Percentiles rank a stretch among this genome's conserved stretches.
These are phyloP conservation scores for Phlebiopsis flavidoalba DNA, from an alignment of 768 basidiomycete genomes.

Conservation along the genomic window DNA sequence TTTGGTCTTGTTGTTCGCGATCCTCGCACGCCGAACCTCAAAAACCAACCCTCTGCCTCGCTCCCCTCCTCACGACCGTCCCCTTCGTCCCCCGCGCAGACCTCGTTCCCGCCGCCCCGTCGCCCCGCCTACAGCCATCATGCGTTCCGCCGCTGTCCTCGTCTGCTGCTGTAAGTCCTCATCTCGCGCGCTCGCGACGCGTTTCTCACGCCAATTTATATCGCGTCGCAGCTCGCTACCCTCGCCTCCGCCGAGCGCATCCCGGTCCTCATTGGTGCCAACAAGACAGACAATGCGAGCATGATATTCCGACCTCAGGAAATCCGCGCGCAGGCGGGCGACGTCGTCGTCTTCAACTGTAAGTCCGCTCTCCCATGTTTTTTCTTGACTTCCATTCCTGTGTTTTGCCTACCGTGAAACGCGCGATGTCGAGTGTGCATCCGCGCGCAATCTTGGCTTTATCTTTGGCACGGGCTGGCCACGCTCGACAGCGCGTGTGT, in stretches of 20 bases:
- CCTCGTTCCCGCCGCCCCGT: not conserved
- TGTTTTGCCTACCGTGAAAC: too few species aligned
- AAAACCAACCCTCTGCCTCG: slow-evolving; percentile 8
- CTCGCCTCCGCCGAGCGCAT: slow-evolving; percentile 32
- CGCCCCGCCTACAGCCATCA: slow-evolving; percentile 9
- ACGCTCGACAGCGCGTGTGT: too few species aligned
- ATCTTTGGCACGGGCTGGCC: too few species aligned
- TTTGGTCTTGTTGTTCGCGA: not conserved
- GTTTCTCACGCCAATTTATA: not conserved
- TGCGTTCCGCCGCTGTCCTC: slow-evolving; percentile 16
- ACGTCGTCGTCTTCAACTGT: slow-evolving; percentile 57
- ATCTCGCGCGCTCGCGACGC: not conserved
- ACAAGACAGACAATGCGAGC: slow-evolving; percentile 37
- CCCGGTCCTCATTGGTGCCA: slow-evolving; percentile 40
- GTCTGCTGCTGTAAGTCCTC: slow-evolving; percentile 17
- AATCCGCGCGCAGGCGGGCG: slow-evolving; percentile 41
- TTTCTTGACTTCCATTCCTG: too few species aligned
- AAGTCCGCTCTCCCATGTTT: slow-evolving; percentile 13
- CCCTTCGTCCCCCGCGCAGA: slow-evolving; percentile 12
- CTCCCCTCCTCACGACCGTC: slow-evolving; percentile 15
- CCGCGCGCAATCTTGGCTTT: too few species aligned
- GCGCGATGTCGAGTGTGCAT: too few species aligned
- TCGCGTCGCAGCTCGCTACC: slow-evolving; percentile 7
- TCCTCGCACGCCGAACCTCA: not conserved
- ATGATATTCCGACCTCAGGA: slow-evolving; percentile 41